Base-by-base conservation (phyloP, 225 moss, liverwort and hornwort species). In the Polytrichum commune region DNA sequence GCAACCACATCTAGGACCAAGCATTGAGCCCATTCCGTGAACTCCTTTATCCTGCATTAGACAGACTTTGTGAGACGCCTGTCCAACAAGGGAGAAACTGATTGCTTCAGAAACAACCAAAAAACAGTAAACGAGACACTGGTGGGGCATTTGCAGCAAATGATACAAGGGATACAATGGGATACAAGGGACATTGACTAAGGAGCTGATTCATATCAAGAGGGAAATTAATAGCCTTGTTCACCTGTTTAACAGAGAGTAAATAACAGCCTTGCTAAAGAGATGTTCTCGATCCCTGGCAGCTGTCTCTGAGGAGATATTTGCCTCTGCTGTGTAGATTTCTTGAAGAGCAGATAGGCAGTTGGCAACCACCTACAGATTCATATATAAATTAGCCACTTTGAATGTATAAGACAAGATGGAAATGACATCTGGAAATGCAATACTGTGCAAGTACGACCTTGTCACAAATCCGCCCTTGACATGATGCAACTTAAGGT, bases 21-120 rank as follows among this genome's bases (percentile, higher is more conserved):
- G 74, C 97, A 98, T 72, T 98, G 97, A 58, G 94, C 86, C 97
- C 97, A 98, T 83, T 98, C 97, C 75, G 88, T 94, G 69, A 98
- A 98, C 28, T 92, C 94, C 78, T 94, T 98, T 66, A 98, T 78
- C 85, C 97, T 98, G 91, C 68, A 66, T 58, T 64, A 75, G 38
- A 78, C 63, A 13, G 24, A 20, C 24, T 8, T 58, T 3, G n/a
- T 58, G 58, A 58, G 20, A 58, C 23, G 60, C 26, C 22, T 26
- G 26, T 8, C 32, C 32, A 32, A 32, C 32, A 32, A 32, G 32
- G 32, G 32, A 32, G 32, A 32, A 32, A 8, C 32, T 8, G 8
- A 7, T 7, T 32, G 46, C 13, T 46, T 46, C 46, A 16, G 16
- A 46, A 13, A 46, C 46, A 46, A 16, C 4, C 16, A 0, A 13